Evolutionary conservation across 2,329 filamentous ascomycete genomes (phyloP).

Genomic region (Knufia petricola): DNA sequence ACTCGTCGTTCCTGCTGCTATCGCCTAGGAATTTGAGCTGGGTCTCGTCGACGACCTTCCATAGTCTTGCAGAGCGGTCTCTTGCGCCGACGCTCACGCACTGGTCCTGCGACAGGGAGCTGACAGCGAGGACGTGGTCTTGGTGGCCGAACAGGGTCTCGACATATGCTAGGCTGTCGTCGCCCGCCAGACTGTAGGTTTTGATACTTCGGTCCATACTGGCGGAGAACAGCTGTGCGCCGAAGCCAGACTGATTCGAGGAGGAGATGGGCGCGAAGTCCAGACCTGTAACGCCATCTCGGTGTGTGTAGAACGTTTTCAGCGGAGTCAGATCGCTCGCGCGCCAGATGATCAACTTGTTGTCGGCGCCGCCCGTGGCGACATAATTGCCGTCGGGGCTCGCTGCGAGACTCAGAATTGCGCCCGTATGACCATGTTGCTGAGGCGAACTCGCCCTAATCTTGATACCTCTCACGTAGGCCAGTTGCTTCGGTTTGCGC

Average conservation of each 20-base stretch:
- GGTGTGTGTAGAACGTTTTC: slow-evolving; percentile 81
- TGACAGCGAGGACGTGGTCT: slow-evolving; percentile 76
- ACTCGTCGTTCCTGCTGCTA: slow-evolving; percentile 38
- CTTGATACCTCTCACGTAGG: slow-evolving; percentile 40
- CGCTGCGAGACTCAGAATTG: slow-evolving; percentile 75
- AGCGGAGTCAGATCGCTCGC: slow-evolving; percentile 67
- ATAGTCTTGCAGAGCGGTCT: slow-evolving; percentile 82
- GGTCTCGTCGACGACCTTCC: slow-evolving; percentile 93
- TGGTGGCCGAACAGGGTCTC: slow-evolving; percentile 96
- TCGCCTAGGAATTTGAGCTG: slow-evolving; percentile 92
- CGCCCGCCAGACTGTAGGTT: slow-evolving; percentile 65
- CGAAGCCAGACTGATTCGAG: slow-evolving; percentile 36
- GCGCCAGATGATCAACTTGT: slow-evolving; percentile 79
- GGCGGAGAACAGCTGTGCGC: slow-evolving; percentile 82
- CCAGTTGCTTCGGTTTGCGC: slow-evolving; percentile 35
- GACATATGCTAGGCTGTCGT: slow-evolving; percentile 79
- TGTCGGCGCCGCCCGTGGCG: slow-evolving; percentile 79
- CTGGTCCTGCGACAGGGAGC: slow-evolving; percentile 72
- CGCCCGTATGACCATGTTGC: slow-evolving; percentile 64
- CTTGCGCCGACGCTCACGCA: slow-evolving; percentile 85
- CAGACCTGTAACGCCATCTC: slow-evolving; percentile 74
- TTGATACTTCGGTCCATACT: slow-evolving; percentile 91
- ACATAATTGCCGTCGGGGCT: slow-evolving; percentile 85
- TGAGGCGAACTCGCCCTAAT: slow-evolving; percentile 32
- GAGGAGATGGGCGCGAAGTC: slow-evolving; percentile 71